Percentiles rank a stretch among this genome's conserved stretches.
These are phyloP conservation scores for Oryza brachyantha DNA, from an alignment of 176 grass and related monocot species.

Conservation along the genomic window DNA sequence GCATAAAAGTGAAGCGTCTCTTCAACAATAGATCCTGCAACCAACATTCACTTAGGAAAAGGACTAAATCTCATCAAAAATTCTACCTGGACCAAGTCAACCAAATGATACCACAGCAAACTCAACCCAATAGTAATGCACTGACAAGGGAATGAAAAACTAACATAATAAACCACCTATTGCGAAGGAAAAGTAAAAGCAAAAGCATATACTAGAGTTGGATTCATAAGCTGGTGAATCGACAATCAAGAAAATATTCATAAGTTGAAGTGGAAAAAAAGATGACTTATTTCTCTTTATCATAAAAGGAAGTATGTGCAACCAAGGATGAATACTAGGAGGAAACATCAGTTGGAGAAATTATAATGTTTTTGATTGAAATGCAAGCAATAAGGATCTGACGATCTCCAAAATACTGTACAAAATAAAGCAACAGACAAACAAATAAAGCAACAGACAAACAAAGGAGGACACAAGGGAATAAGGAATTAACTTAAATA, in stretches of 20 bases:
- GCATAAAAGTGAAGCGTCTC: not conserved
- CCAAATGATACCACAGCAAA: not conserved
- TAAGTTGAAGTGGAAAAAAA: not conserved
- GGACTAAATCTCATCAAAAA: not conserved
- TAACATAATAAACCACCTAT: not conserved
- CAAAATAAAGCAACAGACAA: not conserved
- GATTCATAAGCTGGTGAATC: not conserved
- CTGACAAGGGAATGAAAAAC: not conserved
- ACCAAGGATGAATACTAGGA: not conserved
- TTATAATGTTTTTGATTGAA: not conserved
- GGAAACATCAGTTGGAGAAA: not conserved
- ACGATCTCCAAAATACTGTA: not conserved
- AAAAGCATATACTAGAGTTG: not conserved
- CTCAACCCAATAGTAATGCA: not conserved
- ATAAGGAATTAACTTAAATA: not conserved
- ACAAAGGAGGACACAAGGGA: not conserved
- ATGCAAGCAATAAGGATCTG: not conserved
- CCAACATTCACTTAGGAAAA: not conserved
- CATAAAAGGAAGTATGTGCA: not conserved
- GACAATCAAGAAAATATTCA: not conserved
- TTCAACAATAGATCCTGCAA: not conserved
- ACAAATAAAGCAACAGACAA: not conserved
- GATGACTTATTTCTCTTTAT: not conserved
- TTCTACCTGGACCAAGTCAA: slow-evolving; percentile 1
- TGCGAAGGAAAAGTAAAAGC: not conserved